These are phyloP conservation scores for Cucurbita pepo DNA, from an alignment of 306 rosid genomes.

Conservation along the genomic window DNA sequence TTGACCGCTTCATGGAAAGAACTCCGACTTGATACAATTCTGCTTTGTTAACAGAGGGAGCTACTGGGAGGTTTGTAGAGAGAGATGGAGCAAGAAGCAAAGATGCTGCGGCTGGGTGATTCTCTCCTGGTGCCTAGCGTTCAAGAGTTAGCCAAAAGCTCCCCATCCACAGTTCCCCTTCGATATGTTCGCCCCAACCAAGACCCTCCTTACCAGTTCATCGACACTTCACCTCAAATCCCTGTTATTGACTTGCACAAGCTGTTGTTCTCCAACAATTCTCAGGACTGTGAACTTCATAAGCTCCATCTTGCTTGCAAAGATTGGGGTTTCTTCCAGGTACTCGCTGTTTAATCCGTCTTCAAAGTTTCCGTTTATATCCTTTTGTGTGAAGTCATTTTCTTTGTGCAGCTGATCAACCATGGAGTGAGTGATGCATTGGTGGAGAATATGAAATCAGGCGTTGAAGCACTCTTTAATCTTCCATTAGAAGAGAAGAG, in stretches of 20 bases:
- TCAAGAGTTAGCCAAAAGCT: slow-evolving; percentile 13
- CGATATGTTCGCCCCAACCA: slow-evolving; percentile 16
- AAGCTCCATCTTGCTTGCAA: slow-evolving; percentile 26
- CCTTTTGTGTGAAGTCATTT: neutral
- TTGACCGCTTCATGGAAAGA: neutral
- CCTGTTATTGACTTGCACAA: slow-evolving; percentile 29
- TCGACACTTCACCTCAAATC: slow-evolving; percentile 9
- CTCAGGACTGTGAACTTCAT: slow-evolving; percentile 13
- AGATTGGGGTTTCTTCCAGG: slow-evolving; percentile 51
- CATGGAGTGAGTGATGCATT: slow-evolving; percentile 24
- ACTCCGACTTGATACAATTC: neutral
- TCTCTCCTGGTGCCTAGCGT: slow-evolving; percentile 17
- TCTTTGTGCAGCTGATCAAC: slow-evolving; percentile 8
- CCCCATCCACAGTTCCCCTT: slow-evolving; percentile 13
- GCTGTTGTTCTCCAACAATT: slow-evolving; percentile 10
- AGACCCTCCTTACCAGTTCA: slow-evolving; percentile 10
- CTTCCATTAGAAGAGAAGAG: slow-evolving; percentile 28
- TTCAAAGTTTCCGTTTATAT: neutral
- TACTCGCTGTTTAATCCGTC: neutral
- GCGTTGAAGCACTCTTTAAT: slow-evolving; percentile 13
- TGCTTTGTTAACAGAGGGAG: neutral
- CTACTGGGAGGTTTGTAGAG: neutral
- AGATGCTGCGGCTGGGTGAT: neutral
- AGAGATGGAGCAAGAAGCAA: neutral
- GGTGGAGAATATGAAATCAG: slow-evolving; percentile 23